Conservation (phyloP, 148 eudicot genomes). For the Hydrangea macrophylla region DNA sequence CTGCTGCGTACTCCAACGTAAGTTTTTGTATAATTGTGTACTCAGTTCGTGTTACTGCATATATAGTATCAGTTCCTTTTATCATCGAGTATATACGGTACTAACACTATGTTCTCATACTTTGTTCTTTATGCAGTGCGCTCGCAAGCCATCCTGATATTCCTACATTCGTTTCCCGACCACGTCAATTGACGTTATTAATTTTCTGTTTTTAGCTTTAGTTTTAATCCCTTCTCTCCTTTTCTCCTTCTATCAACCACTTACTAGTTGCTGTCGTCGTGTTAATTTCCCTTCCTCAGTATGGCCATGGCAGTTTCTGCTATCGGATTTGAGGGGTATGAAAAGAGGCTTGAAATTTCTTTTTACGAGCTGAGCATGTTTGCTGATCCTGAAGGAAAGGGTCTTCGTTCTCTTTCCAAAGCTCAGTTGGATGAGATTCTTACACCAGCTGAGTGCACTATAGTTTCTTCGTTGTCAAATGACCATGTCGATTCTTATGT, state of each 20-base stretch:
- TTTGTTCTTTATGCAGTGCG: slow-evolving; percentile 37
- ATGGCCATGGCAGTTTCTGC: slow-evolving; percentile 30
- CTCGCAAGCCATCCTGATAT: slow-evolving; percentile 60
- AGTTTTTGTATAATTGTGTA: slow-evolving; percentile 11
- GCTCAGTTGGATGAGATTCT: slow-evolving; percentile 32
- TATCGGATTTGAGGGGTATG: slow-evolving; percentile 39
- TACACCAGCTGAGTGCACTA: slow-evolving; percentile 37
- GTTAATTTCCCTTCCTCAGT: neutral
- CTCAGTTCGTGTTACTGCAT: neutral
- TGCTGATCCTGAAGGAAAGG: slow-evolving; percentile 33
- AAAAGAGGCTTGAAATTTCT: slow-evolving; percentile 38
- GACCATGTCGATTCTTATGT: slow-evolving; percentile 34
- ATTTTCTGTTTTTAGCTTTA: neutral
- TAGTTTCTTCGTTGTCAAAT: slow-evolving; percentile 31
- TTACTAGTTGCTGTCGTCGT: neutral
- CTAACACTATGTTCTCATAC: neutral
- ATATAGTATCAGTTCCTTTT: neutral
- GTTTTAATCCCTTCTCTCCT: slow-evolving; percentile 16
- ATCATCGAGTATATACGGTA: neutral
- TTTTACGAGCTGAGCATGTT: slow-evolving; percentile 31
- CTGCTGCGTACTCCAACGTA: slow-evolving; percentile 81
- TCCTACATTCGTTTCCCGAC: slow-evolving; percentile 4
- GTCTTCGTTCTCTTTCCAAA: slow-evolving; percentile 25
- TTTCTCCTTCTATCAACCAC: slow-evolving; percentile 11
- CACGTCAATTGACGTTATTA: slow-evolving; percentile 19